Evolutionary conservation across 2,329 filamentous ascomycete species (phyloP), one percentile per base, ranked within the genome.

Genomic region (Plectosphaerella plurivora): DNA sequence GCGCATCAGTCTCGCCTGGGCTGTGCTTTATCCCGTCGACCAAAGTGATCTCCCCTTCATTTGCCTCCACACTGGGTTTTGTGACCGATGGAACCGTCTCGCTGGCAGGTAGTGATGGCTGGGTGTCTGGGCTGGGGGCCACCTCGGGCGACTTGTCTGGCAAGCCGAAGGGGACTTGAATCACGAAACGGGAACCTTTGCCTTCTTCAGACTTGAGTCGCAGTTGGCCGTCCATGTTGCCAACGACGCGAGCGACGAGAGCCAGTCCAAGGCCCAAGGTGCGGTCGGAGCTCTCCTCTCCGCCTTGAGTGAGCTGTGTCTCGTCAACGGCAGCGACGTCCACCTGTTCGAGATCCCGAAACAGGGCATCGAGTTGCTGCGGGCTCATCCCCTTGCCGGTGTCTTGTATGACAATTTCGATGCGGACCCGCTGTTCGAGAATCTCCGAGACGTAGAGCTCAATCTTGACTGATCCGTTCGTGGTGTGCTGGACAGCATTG

Each of bases 171-270:
- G 88, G 87, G 28, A 96, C 73, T 57, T 89, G 83, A 22, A 96
- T 82, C 18, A 91, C 84, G 57, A 96, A 96, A 50, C 88, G 80
- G 16, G 91, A 92, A 1, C 92, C 91, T 60, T 87, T 88, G 2
- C 88, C 88, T 63, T 88, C 81, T 61, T 94, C 89, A 0, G 91
- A 96, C 61, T 91, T 93, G 1, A 96, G 72, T 2, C 90, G 83
- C 28, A 96, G 69, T 62, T 96, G 91, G 0, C 91, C 92, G 53
- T 93, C 87, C 89, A 96, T 94, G 62, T 91, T 96, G n/a, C 86
- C 82, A 33, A 96, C 78, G 36, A 91, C 89, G 37, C 91, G 83
- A 15, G 89, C 88, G n/a, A 96, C 91, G 12, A 95, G 78, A 0
- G 91, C 91, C n/a, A 96, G 76, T 0, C 91, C 92, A 10, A 96